A percentile compares a stretch with the other conserved stretches of the same genome.
Conservation (phyloP, 1,284 basidiomycete genomes). For the Ganoderma sinense region DNA sequence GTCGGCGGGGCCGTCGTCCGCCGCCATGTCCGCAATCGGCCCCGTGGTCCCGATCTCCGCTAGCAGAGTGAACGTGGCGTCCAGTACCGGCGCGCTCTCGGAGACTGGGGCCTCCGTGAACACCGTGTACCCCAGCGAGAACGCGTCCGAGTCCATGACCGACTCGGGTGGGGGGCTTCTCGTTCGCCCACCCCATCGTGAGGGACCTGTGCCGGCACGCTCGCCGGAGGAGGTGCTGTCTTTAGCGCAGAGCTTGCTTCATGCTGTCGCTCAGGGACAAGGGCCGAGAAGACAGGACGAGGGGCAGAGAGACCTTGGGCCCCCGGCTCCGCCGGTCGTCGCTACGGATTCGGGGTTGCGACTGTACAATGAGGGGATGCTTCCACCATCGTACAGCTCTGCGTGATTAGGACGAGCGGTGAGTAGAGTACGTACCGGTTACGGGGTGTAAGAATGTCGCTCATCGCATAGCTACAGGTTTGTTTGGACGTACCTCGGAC, state of each 20-base stretch:
- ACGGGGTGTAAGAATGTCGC: too few relatives aligned
- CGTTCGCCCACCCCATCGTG: not conserved
- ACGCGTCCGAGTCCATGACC: not conserved
- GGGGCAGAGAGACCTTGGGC: not conserved
- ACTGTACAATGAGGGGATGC: not conserved
- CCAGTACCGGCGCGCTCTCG: not conserved
- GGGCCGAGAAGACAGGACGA: not conserved
- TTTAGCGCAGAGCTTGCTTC: not conserved
- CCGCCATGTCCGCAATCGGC: not conserved
- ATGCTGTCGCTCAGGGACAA: not conserved
- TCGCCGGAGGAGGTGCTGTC: not conserved
- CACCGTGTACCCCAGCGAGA: not conserved
- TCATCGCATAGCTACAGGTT: not conserved
- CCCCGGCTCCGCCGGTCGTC: not conserved
- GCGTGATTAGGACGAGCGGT: not conserved
- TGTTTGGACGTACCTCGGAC: not conserved
- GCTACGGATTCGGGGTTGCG: conserved; percentile 5
- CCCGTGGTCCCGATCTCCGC: not conserved
- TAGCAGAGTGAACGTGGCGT: not conserved
- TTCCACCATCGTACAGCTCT: conserved; percentile 5
- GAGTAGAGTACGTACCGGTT: too few relatives aligned
- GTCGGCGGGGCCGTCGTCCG: not conserved
- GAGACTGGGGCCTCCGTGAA: not conserved
- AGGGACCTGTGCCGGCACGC: not conserved
- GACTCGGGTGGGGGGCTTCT: not conserved